Base-by-base conservation (phyloP, 1,139 yeast genomes). In the Lodderomyces jiufengensis region DNA sequence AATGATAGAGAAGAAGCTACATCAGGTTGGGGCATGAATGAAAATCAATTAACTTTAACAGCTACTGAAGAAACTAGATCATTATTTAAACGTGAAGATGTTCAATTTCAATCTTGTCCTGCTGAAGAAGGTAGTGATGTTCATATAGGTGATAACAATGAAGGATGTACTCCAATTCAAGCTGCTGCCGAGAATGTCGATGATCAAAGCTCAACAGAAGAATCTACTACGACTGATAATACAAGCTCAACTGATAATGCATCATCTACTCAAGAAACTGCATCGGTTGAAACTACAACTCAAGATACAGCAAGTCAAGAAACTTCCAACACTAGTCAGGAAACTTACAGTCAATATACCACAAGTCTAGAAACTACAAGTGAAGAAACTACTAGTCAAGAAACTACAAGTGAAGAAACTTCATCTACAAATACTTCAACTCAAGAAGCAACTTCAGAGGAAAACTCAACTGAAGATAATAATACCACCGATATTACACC, bases 121-220 rank as follows among this genome's bases (percentile, higher is more conserved):
- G 15, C 27, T 24, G 27, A 24, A 24, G 27, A 24, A 24, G 35
- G 35, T 5, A 26, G 23, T 12, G 35, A 25, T 16, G 31, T 32
- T 4, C 14, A 24, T 32, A 26, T 32, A 10, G 30, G 15, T 18
- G 30, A 27, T 20, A 18, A 18, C 7, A 24, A 30, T 20, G 35
- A 32, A 32, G 35, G 35, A 10, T 32, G 35, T 32, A 13, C 18
- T 21, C 10, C 23, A 14, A 25, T 32, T 26, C 25, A 27, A 6
- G 28, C 31, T 8, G 27, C 23, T 24, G 33, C 27, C 22, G 33
- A 21, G 9, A 15, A 14, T 23, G 15, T 32, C 11, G 35, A 21
- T 12, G 36, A 16, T 9, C 42, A 22, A n/a, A n/a, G n/a, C n/a
- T n/a, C n/a, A n/a, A n/a, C n/a, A 12, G 15, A 34, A 27, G 27